Conservation (phyloP, 1,139 yeast genomes). For the Citeromyces siamensis region DNA sequence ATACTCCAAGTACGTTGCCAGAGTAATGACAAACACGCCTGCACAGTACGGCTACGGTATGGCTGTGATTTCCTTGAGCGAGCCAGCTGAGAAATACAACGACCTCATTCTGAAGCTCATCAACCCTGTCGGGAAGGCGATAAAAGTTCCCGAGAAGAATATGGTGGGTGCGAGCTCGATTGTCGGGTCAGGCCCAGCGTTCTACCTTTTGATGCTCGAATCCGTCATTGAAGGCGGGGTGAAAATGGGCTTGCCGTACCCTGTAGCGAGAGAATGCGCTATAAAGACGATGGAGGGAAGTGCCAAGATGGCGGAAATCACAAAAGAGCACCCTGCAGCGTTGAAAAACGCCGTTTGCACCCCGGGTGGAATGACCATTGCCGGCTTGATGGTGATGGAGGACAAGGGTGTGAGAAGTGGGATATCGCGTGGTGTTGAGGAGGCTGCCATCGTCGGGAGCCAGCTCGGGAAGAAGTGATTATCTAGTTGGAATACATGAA, state of each 20-base stretch:
- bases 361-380: slow-evolving; percentile 97
- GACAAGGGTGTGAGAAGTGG: slow-evolving; percentile 83
- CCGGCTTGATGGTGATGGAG: slow-evolving; percentile 88
- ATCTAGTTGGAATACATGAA: too few species aligned
- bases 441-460: slow-evolving; percentile 78
- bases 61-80: slow-evolving; percentile 74
- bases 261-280: slow-evolving; percentile 79
- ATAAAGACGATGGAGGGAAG: slow-evolving; percentile 95
- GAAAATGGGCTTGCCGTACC: slow-evolving; percentile 86
- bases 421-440: slow-evolving; percentile 80
- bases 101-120: slow-evolving; percentile 45
- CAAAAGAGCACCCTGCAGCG: slow-evolving; percentile 89
- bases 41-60: slow-evolving; percentile 88
- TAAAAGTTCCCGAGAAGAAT: slow-evolving; percentile 75
- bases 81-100: slow-evolving; percentile 32
- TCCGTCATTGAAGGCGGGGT: slow-evolving; percentile 92
- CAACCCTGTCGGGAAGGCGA: slow-evolving; percentile 55
- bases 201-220: slow-evolving; percentile 81
- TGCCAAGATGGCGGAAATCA: slow-evolving; percentile 77
- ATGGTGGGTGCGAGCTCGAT: slow-evolving; percentile 96
- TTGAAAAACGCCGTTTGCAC: slow-evolving; percentile 86
- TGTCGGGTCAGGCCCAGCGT: slow-evolving; percentile 97
- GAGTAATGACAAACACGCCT: slow-evolving; percentile 98
- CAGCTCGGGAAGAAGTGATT: slow-evolving; percentile 55
- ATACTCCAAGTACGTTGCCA: slow-evolving; percentile 50